Conservation (phyloP, 495 filamentous ascomycete genomes). For the Platismatia glauca region DNA sequence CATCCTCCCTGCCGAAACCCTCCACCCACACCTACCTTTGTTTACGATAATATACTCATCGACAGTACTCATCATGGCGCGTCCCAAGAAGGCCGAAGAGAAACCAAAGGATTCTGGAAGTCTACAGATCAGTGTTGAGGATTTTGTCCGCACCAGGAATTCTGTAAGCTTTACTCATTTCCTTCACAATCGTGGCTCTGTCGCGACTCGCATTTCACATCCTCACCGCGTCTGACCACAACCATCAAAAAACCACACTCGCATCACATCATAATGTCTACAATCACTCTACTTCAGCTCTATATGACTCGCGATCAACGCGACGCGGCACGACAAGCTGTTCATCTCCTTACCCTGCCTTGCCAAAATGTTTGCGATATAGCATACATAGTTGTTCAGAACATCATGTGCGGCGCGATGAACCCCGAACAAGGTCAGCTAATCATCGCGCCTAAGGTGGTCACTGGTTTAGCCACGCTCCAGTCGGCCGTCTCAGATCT, state of each 20-base stretch:
- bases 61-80: conserved; percentile 31
- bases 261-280: background rate
- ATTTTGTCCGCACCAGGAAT: conserved; percentile 56
- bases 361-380: conserved; percentile 18
- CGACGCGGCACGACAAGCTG: conserved; percentile 14
- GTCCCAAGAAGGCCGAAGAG: conserved; percentile 41
- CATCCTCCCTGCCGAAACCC: conserved; percentile 7
- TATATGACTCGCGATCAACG: conserved; percentile 16
- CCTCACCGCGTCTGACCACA: conserved; percentile 21
- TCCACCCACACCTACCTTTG: conserved; percentile 5
- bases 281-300: background rate
- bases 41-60: background rate
- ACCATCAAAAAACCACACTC: background rate
- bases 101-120: conserved; percentile 33
- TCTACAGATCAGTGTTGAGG: conserved; percentile 46
- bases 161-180: conserved; percentile 42
- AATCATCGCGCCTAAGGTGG: conserved; percentile 47
- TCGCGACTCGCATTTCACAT: conserved; percentile 20
- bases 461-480: conserved; percentile 62
- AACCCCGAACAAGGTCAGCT: conserved; percentile 19
- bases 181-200: conserved; percentile 22
- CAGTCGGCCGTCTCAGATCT: conserved; percentile 65
- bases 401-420: conserved; percentile 22
- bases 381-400: conserved; percentile 2
- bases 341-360: conserved; percentile 15